Evolutionary conservation across 805 yeast species (phyloP), one percentile per base, ranked within the genome.

Genomic region (Starmerella cellae): DNA sequence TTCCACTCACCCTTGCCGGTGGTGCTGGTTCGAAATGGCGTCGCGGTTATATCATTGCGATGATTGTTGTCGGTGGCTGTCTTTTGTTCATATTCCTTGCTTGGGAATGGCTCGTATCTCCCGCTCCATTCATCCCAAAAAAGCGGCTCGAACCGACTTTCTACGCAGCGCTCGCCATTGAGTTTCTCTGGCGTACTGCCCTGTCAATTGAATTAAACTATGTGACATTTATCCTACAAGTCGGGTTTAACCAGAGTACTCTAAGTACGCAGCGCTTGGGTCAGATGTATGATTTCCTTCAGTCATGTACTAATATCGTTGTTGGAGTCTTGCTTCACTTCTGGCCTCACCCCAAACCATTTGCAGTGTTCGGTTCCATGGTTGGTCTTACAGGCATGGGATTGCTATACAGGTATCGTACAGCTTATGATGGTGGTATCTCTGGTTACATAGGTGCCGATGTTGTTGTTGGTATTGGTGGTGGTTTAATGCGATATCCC

Each of bases 1-100:
- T 75, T 16, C 88, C 93, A 21, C 66, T 82, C 50, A 79, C 88
- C 13, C 59, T 82, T 28, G 87, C 87, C 10, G 87, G 83, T 48
- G 85, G 85, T 49, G 56, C 60, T 23, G 39, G 55, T 1, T 48
- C 62, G 2, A 64, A 67, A 39, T 81, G 91, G 93, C 52, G 62
- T 40, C 63, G 66, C 43, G 82, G 73, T 16, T 64, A 71, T 34
- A 68, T 77, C 48, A 74, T 82, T 52, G 88, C 69, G 10, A 83
- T 85, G 8, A 61, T 80, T 38, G 81, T 77, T 23, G 55, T 81
- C 44, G 91, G 93, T 2, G 66, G 74, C 48, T 70, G 67, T 21
- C 58, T 77, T 24, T 55, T 79, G 38, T 82, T 83, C 8, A 57
- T 69, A 11, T 74, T 77, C 44, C 52, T 69, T 16, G 16, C 58